Evolutionary conservation across 1,284 basidiomycete genomes (phyloP).

Genomic region (Papiliotrema terrestris): DNA sequence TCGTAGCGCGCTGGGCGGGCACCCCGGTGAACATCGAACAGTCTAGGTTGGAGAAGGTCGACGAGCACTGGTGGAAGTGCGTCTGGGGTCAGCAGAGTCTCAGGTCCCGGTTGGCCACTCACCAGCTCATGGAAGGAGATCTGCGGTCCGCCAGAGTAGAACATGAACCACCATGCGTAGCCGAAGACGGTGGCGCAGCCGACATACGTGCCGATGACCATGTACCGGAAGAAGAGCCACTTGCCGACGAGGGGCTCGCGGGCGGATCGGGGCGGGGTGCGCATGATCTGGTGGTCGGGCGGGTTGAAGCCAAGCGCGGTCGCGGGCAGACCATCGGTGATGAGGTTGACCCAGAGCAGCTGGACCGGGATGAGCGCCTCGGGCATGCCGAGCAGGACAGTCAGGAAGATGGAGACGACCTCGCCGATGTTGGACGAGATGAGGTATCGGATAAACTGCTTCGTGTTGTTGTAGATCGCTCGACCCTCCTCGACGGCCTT

Average conservation of each 20-base stretch:
- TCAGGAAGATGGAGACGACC: conserved; percentile 96
- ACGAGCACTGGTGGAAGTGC: conserved; percentile 86
- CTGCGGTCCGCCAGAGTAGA: conserved; percentile 82
- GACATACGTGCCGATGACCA: conserved; percentile 90
- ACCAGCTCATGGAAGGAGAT: conserved; percentile 91
- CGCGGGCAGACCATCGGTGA: conserved; percentile 86
- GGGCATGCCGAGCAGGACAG: conserved; percentile 95
- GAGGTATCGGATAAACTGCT: conserved; percentile 68
- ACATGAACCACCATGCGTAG: conserved; percentile 98
- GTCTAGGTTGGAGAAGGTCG: conserved; percentile 78
- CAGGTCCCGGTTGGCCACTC: conserved; percentile 44
- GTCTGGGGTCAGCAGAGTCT: conserved; percentile 56
- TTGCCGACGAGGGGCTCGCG: conserved; percentile 85
- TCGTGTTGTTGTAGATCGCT: conserved; percentile 97
- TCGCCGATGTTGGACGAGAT: conserved; percentile 97
- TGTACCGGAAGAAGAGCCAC: conserved; percentile 94
- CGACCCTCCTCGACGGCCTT: conserved; percentile 94
- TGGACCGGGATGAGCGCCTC: conserved; percentile 98
- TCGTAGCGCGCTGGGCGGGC: conserved; percentile 82
- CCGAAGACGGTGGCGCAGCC: conserved; percentile 93
- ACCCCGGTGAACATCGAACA: conserved; percentile 90
- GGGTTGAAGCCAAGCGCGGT: conserved; percentile 99
- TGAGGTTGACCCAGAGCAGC: conserved; percentile 93
- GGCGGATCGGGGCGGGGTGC: conserved; percentile 79
- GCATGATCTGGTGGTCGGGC: conserved; percentile 93